Conservation (phyloP, 2,329 filamentous ascomycete species). For the Cladophialophora psammophila region DNA sequence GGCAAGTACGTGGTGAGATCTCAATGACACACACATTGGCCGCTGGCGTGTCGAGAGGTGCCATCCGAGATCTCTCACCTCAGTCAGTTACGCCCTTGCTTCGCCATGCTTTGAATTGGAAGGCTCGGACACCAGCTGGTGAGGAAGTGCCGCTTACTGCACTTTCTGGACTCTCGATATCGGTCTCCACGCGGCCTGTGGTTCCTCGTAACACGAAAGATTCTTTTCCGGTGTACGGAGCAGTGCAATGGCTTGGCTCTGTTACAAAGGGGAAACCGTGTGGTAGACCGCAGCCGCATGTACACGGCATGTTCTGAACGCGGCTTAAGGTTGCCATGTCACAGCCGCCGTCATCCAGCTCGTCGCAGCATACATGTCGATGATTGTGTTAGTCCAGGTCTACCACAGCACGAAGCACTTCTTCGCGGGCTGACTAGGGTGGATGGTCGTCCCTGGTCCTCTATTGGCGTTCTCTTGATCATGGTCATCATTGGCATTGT, state of each 20-base stretch:
- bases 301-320: conserved; percentile 7
- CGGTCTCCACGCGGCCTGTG: conserved; percentile 34
- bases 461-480: background rate
- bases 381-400: background rate
- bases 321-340: conserved; percentile 1
- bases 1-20: conserved; percentile 35
- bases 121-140: conserved; percentile 29
- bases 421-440: background rate
- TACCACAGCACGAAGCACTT: background rate
- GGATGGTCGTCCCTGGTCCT: background rate
- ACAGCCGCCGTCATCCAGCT: background rate
- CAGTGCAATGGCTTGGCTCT: conserved; percentile 32
- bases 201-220: conserved; percentile 28
- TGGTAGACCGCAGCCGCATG: conserved; percentile 19
- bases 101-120: conserved; percentile 30
- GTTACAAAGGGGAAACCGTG: conserved; percentile 30
- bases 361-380: background rate
- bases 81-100: conserved; percentile 37
- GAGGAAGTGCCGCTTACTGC: conserved; percentile 28
- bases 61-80: conserved; percentile 33
- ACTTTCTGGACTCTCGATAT: conserved; percentile 34
- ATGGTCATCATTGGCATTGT: background rate
- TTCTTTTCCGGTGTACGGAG: conserved; percentile 36
- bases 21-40: conserved; percentile 38
- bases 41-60: conserved; percentile 35